These are phyloP conservation scores for Paraphoma sp. DNA, from an alignment of 2,329 filamentous ascomycete species.

Conservation along the genomic window DNA sequence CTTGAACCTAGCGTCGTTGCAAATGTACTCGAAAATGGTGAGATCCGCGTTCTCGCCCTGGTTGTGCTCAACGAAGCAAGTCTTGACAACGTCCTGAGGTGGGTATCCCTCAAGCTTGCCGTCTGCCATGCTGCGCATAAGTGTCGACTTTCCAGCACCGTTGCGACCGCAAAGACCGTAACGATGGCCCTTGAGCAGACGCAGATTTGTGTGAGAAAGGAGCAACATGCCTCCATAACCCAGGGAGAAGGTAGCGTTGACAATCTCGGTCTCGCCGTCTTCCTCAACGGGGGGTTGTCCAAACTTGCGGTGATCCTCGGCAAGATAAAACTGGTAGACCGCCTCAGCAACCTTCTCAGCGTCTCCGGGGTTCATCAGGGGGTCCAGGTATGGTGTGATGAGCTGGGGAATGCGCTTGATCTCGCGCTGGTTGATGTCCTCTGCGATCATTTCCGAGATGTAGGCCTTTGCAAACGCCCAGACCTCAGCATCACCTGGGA, in stretches of 20 bases:
- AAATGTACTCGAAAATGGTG: conserved; percentile 91
- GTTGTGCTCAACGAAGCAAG: conserved; percentile 99
- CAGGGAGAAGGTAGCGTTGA: conserved; percentile 96
- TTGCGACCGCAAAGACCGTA: conserved; percentile 98
- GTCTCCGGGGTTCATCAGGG: conserved; percentile 68
- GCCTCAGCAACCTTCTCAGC: conserved; percentile 72
- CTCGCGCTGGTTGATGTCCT: conserved; percentile 85
- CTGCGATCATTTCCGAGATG: conserved; percentile 82
- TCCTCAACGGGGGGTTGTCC: conserved; percentile 86
- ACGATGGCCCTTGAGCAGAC: conserved; percentile 92
- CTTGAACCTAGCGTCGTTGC: conserved; percentile 86
- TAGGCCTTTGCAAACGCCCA: conserved; percentile 75
- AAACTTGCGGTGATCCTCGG: conserved; percentile 86
- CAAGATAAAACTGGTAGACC: conserved; percentile 78
- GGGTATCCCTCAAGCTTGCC: conserved; percentile 98
- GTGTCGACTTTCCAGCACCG: conserved; percentile 97
- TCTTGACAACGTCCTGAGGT: conserved; percentile 86
- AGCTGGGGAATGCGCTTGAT: conserved; percentile 73
- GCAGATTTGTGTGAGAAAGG: conserved; percentile 92
- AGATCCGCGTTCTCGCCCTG: conserved; percentile 97
- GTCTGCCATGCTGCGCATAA: conserved; percentile 95
- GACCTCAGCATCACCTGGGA: conserved; percentile 66
- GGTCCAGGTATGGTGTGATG: conserved; percentile 77
- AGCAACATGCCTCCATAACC: conserved; percentile 98
- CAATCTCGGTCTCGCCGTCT: conserved; percentile 92